Evolutionary conservation across 2,329 filamentous ascomycete genomes (phyloP), one percentile per base, ranked within the genome.

Genomic region (Thermoascus crustaceus): DNA sequence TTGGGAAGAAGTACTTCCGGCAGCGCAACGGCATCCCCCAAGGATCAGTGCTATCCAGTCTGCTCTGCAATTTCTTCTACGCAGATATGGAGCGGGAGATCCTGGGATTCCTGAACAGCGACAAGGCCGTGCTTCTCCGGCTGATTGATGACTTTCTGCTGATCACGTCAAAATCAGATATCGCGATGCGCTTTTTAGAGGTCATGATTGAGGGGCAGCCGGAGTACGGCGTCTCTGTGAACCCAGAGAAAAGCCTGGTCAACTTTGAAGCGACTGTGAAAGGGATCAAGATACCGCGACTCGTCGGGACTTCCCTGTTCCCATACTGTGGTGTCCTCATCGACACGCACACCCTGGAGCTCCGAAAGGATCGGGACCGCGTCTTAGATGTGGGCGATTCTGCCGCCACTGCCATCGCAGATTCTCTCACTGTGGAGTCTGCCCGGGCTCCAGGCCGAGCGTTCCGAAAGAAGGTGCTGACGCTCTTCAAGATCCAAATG

Each of bases 51-150:
- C 57, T 98, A 4, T 95, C 88, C 0, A 84, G 82, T 27, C 69
- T 87, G 25, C 69, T 98, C 4, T 96, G 91, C 68, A 96, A 87
- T 61, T 89, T 94, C 61, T 95, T 96, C 59, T 98, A 98, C 54
- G 88, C 85, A 4, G 79, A 91, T 43, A 73, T 96, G 1, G 91
- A 98, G 58, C 62, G 63, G 5, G 69, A 78, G 17, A 66, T 80
- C 9, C 67, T 96, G 2, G 54, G 52, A 0, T 96, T 95, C 52
- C 61, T 91, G 2, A 48, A 68, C 10, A 52, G 62, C 0, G 53
- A 58, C n/a, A 66, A 80, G 21, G 80, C 75, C 32, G 60, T 95
- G 2, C 67, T 98, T 5, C 60, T 96, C 34, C 75, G 91, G 10
- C 71, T 95, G 7, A 85, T 94, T 26, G 91, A 98, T 48, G 91